Percentiles rank a stretch among this genome's conserved stretches.
phyloP scores from a whole-genome alignment of 495 filamentous ascomycete genomes.

The Glonium stellatum region DNA sequence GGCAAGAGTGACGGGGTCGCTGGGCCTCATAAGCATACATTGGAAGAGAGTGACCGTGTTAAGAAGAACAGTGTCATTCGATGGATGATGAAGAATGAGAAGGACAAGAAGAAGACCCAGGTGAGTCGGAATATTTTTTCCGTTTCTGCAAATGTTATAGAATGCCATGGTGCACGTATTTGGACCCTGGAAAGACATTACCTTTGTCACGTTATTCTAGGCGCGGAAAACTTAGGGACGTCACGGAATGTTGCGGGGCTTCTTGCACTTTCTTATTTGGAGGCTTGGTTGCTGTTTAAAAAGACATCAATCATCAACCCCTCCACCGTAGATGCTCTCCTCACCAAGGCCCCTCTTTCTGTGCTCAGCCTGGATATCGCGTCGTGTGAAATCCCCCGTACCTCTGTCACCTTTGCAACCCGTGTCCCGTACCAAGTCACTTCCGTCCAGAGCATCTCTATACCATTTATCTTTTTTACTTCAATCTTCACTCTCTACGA shows the following conservation, averaged over 20 bases:
- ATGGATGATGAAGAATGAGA: slow-evolving; percentile 57
- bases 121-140: slow-evolving; percentile 42
- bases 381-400: background rate
- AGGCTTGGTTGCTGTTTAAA: background rate
- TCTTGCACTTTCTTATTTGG: background rate
- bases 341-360: background rate
- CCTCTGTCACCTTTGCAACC: too few species aligned
- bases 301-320: background rate
- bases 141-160: background rate
- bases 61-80: slow-evolving; percentile 79
- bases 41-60: slow-evolving; percentile 74
- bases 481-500: background rate
- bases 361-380: background rate
- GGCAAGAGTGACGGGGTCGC: slow-evolving; percentile 62
- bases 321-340: background rate
- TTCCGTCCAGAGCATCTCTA: background rate
- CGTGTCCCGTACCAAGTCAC: background rate
- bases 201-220: slow-evolving; percentile 14
- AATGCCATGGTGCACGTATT: background rate
- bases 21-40: slow-evolving; percentile 64
- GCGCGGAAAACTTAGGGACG: background rate
- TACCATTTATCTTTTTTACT: background rate
- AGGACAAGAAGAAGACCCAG: slow-evolving; percentile 59
- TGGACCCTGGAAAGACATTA: background rate
- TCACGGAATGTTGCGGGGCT: slow-evolving; percentile 9